Evolutionary conservation across 768 basidiomycete genomes (phyloP).

Genomic region (Clavaria fumosa): DNA sequence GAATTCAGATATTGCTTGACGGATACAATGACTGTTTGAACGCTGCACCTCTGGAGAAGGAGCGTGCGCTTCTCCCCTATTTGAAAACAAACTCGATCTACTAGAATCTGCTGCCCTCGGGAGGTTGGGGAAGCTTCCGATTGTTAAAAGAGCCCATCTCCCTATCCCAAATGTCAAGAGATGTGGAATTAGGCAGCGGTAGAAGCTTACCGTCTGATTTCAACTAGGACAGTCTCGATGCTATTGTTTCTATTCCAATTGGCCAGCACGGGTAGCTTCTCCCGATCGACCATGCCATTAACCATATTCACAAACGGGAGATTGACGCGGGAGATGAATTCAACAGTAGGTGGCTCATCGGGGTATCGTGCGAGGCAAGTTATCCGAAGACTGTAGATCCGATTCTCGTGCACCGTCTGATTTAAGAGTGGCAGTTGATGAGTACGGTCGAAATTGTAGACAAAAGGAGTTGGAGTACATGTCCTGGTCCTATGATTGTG

Average conservation of each 20-base stretch:
- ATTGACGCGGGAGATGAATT: conserved; percentile 83
- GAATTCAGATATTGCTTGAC: no score
- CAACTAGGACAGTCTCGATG: conserved; percentile 83
- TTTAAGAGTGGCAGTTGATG: conserved; percentile 4
- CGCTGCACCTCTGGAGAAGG: no score
- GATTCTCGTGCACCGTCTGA: conserved; percentile 95
- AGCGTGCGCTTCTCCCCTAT: no score
- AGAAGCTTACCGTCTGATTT: conserved; percentile 70
- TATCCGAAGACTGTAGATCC: conserved; percentile 93
- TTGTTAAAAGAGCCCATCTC: conserved; percentile 92
- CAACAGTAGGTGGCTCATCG: conserved; percentile 61
- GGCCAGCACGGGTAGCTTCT: conserved; percentile 55
- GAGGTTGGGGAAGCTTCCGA: conserved; percentile 88
- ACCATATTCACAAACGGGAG: conserved; percentile 74
- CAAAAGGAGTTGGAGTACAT: conserved; percentile 38
- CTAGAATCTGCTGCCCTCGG: conserved; percentile 67
- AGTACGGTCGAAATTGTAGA: conserved; percentile 8
- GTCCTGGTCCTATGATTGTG: conserved; percentile 96
- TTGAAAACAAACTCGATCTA: background rate
- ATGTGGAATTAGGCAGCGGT: background rate
- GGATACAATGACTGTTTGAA: no score
- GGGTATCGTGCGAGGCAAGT: conserved; percentile 65
- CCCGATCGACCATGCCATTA: conserved; percentile 65
- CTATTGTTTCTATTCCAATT: conserved; percentile 65
- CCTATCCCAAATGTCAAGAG: conserved; percentile 25